A percentile compares a stretch with the other conserved stretches of the same genome.
These are phyloP conservation scores for Xylariales sp. DNA, from an alignment of 2,329 filamentous ascomycete genomes.

Conservation along the genomic window DNA sequence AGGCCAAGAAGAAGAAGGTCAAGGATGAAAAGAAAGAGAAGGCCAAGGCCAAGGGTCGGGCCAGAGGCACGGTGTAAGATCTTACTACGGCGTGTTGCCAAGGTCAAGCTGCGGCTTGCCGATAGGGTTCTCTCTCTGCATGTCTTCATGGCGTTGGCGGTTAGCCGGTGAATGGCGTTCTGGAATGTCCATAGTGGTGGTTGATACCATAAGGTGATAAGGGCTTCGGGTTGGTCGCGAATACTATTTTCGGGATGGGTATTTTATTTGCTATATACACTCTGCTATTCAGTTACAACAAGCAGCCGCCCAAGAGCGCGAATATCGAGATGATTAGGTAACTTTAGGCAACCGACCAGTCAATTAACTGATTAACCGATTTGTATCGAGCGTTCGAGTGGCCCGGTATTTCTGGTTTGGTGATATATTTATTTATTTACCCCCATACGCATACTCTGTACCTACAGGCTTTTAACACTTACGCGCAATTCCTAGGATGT, in stretches of 20 bases:
- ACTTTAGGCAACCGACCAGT: too few species aligned
- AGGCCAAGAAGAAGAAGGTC: constrained; percentile 93
- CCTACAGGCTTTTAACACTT: too few species aligned
- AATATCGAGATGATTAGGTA: neutral
- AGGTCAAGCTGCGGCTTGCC: neutral
- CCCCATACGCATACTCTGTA: neutral
- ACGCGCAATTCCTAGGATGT: too few species aligned
- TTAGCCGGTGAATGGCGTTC: constrained; percentile 42
- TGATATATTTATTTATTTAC: neutral
- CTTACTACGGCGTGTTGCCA: neutral
- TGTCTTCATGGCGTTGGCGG: constrained; percentile 41
- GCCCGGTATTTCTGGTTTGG: neutral
- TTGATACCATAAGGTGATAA: constrained; percentile 38
- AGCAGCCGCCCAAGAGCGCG: constrained; percentile 20
- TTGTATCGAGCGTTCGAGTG: neutral
- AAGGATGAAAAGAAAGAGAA: constrained; percentile 97
- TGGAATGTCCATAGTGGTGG: constrained; percentile 29
- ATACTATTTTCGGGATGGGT: constrained; percentile 19
- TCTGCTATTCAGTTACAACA: constrained; percentile 19
- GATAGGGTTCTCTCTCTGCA: neutral
- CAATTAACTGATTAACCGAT: neutral
- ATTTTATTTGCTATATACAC: constrained; percentile 26
- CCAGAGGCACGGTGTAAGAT: constrained; percentile 64
- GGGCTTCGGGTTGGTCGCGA: constrained; percentile 1
- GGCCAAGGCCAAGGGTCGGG: constrained; percentile 89